Conservation (phyloP, 495 filamentous ascomycete species). For the Pyronema domesticum region DNA sequence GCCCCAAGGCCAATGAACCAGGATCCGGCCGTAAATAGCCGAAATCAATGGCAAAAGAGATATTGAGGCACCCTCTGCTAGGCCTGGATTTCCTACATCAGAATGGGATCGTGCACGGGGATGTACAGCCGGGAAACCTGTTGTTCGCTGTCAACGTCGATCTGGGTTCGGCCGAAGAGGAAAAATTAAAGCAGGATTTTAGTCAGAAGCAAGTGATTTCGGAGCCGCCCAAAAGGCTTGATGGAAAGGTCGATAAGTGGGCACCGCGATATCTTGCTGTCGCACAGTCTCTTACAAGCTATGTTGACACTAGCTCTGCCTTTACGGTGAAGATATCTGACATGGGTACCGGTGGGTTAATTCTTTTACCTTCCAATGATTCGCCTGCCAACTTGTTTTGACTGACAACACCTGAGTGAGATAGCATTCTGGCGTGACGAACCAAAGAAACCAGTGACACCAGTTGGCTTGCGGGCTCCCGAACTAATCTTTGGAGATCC, state of each 20-base stretch:
- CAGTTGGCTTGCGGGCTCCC: conserved; percentile 24
- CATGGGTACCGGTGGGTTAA: conserved; percentile 28
- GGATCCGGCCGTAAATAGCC: conserved; percentile 23
- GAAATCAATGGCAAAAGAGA: conserved; percentile 28
- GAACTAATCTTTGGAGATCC: conserved; percentile 25
- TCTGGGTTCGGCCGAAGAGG: conserved; percentile 18
- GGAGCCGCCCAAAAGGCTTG: conserved; percentile 16
- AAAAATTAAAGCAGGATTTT: conserved; percentile 14
- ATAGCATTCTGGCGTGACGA: conserved; percentile 20
- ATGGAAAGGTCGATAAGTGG: conserved; percentile 27
- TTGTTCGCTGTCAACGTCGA: conserved; percentile 25
- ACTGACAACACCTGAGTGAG: conserved; percentile 1
- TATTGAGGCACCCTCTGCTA: conserved; percentile 29
- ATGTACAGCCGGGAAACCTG: conserved; percentile 34
- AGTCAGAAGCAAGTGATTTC: conserved; percentile 9
- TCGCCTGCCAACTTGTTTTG: conserved; percentile 4
- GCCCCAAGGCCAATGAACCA: not conserved
- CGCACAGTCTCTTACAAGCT: conserved; percentile 21
- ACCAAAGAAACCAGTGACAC: conserved; percentile 21
- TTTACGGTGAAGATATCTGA: conserved; percentile 29
- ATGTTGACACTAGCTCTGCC: conserved; percentile 13
- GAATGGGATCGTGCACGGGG: conserved; percentile 31
- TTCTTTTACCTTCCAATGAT: conserved; percentile 4
- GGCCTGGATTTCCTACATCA: conserved; percentile 30
- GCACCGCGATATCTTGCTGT: conserved; percentile 28